phyloP scores from a whole-genome alignment of 1,284 basidiomycete species.

The Apiotrichum porosum region DNA sequence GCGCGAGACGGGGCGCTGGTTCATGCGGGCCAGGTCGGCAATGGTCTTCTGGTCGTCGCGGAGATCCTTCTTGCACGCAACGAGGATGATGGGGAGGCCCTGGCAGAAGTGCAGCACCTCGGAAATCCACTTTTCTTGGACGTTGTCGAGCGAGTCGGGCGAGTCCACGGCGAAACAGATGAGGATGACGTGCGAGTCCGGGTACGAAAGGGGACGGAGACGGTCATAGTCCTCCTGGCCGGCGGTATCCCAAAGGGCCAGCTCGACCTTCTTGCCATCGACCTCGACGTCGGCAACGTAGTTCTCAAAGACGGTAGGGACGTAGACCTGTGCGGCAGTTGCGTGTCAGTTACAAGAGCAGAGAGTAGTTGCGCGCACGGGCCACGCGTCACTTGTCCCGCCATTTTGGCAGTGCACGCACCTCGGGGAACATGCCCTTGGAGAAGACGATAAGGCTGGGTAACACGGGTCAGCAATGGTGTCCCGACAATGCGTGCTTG shows the following conservation, averaged over 20 bases:
- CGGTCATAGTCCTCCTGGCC: constrained; percentile 83
- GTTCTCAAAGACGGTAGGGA: constrained; percentile 85
- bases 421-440: constrained; percentile 91
- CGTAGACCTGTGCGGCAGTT: constrained; percentile 62
- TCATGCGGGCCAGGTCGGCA: constrained; percentile 73
- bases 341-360: not conserved
- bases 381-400: not conserved
- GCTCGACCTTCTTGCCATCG: constrained; percentile 84
- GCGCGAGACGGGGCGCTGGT: constrained; percentile 70
- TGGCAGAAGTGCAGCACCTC: constrained; percentile 91
- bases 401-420: constrained; percentile 51
- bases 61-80: constrained; percentile 89
- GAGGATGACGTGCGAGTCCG: constrained; percentile 87
- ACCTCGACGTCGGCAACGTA: constrained; percentile 84
- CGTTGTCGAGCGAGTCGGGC: constrained; percentile 88
- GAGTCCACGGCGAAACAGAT: constrained; percentile 92
- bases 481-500: too few relatives aligned
- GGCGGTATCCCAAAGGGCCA: constrained; percentile 93
- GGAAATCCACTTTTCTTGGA: constrained; percentile 96
- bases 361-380: not conserved
- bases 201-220: constrained; percentile 82
- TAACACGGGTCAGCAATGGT: too few relatives aligned
- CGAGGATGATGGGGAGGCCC: constrained; percentile 79
- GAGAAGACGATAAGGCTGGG: constrained; percentile 53
- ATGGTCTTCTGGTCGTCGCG: constrained; percentile 69